phyloP scores from a whole-genome alignment of 441 rosid genomes.

The Jatropha multifida region DNA sequence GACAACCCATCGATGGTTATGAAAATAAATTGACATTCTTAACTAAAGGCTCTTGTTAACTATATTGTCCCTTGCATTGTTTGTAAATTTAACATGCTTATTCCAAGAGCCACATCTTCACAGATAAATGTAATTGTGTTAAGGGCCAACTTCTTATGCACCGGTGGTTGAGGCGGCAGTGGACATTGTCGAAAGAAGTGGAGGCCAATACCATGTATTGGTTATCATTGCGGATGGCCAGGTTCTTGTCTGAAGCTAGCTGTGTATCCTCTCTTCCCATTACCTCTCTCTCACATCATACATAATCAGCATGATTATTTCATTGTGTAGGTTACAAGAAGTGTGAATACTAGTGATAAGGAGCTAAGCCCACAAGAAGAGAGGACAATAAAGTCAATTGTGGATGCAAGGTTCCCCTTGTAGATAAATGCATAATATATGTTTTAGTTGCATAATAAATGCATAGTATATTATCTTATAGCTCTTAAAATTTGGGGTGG shows the following conservation, averaged over 20 bases:
- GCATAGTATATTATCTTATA: too few relatives aligned
- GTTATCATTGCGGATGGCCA: slow-evolving; percentile 88
- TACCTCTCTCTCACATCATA: neutral
- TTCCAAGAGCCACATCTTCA: slow-evolving; percentile 14
- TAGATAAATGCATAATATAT: neutral
- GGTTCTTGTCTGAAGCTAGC: slow-evolving; percentile 36
- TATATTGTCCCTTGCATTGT: neutral
- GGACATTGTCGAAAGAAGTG: slow-evolving; percentile 66
- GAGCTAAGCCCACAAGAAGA: slow-evolving; percentile 75
- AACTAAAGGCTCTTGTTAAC: too few relatives aligned
- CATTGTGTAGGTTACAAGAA: slow-evolving; percentile 70
- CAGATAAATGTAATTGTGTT: slow-evolving; percentile 18
- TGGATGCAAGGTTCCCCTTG: slow-evolving; percentile 61
- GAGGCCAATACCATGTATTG: slow-evolving; percentile 81
- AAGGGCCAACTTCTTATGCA: slow-evolving; percentile 90
- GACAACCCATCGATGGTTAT: too few relatives aligned
- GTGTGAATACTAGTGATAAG: slow-evolving; percentile 42
- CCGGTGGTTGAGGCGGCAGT: slow-evolving; percentile 75
- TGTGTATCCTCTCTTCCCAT: neutral
- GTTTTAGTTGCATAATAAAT: too few relatives aligned
- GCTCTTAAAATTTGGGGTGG: too few relatives aligned
- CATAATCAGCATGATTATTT: neutral
- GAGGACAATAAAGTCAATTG: slow-evolving; percentile 63
- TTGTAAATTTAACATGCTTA: neutral
- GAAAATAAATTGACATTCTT: too few relatives aligned